Conservation (phyloP, 306 rosid species). For the Ceratonia siliqua region DNA sequence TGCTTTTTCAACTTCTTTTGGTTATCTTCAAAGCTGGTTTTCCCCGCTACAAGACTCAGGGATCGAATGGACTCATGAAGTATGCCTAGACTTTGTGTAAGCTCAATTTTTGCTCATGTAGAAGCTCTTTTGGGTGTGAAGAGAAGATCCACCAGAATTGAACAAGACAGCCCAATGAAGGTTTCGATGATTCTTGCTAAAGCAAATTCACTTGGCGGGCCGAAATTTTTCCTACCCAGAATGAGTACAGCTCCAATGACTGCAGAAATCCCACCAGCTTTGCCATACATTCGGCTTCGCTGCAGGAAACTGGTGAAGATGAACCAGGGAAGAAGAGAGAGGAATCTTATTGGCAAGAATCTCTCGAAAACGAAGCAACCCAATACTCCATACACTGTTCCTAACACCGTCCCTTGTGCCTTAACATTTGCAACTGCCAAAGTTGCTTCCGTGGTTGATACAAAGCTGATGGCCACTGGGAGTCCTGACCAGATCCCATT, state of each 20-base stretch:
- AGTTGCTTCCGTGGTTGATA: slow-evolving; percentile 53
- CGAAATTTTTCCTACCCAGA: slow-evolving; percentile 57
- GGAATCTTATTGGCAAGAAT: slow-evolving; percentile 43
- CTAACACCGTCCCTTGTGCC: slow-evolving; percentile 66
- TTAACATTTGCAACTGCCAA: slow-evolving; percentile 55
- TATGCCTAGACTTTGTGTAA: slow-evolving; percentile 42
- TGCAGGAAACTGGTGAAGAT: slow-evolving; percentile 58
- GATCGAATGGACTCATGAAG: slow-evolving; percentile 45
- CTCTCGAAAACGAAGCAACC: slow-evolving; percentile 52
- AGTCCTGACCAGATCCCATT: slow-evolving; percentile 62
- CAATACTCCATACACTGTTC: slow-evolving; percentile 60
- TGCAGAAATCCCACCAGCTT: slow-evolving; percentile 59
- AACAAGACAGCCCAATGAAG: slow-evolving; percentile 49
- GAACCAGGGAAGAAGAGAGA: slow-evolving; percentile 66
- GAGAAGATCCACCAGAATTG: slow-evolving; percentile 47
- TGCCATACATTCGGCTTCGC: slow-evolving; percentile 55
- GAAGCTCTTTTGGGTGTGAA: slow-evolving; percentile 63
- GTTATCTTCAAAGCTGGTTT: slow-evolving; percentile 24
- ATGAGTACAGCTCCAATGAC: slow-evolving; percentile 54
- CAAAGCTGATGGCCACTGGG: slow-evolving; percentile 50
- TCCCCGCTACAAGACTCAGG: slow-evolving; percentile 21
- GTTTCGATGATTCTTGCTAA: slow-evolving; percentile 53
- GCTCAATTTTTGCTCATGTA: slow-evolving; percentile 43
- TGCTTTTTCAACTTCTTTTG: slow-evolving; percentile 31
- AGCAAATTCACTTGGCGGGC: slow-evolving; percentile 61